These are phyloP conservation scores for Alternaria tenuissima DNA, from an alignment of 2,329 filamentous ascomycete species.

Conservation along the genomic window DNA sequence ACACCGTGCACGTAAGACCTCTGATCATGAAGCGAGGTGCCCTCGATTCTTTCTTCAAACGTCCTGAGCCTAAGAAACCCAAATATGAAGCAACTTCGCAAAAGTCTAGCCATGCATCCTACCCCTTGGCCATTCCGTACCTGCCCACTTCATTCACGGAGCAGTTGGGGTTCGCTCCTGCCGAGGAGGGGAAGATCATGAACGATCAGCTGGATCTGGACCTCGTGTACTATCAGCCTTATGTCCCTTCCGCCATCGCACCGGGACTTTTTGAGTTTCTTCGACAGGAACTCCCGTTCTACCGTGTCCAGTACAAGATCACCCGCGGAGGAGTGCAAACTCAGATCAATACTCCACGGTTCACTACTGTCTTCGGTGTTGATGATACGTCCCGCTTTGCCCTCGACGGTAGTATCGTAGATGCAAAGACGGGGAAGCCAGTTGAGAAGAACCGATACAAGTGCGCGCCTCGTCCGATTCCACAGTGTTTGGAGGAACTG, in stretches of 20 bases:
- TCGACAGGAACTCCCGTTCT: constrained; percentile 75
- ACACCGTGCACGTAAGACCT: background rate
- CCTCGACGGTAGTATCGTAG: constrained; percentile 45
- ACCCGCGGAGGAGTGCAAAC: constrained; percentile 70
- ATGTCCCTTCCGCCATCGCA: constrained; percentile 66
- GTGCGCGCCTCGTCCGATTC: constrained; percentile 73
- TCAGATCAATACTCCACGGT: constrained; percentile 69
- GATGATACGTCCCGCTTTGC: constrained; percentile 71
- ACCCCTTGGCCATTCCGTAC: constrained; percentile 62
- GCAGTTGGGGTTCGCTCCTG: constrained; percentile 57
- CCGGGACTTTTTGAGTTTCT: constrained; percentile 74
- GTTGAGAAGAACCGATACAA: constrained; percentile 61
- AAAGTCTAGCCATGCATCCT: constrained; percentile 58
- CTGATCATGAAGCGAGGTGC: constrained; percentile 63
- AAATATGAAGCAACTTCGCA: constrained; percentile 42
- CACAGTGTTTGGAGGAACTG: constrained; percentile 72
- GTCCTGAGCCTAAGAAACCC: constrained; percentile 52
- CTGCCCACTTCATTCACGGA: constrained; percentile 56
- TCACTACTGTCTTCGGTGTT: constrained; percentile 67
- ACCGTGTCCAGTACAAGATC: constrained; percentile 77
- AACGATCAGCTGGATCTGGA: constrained; percentile 75
- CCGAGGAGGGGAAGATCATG: constrained; percentile 63
- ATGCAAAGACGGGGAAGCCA: constrained; percentile 54
- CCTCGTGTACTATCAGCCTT: constrained; percentile 78
- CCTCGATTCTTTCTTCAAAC: constrained; percentile 73